Conservation (phyloP, 169 alveolate species). For the Plasmodium gaboni region DNA sequence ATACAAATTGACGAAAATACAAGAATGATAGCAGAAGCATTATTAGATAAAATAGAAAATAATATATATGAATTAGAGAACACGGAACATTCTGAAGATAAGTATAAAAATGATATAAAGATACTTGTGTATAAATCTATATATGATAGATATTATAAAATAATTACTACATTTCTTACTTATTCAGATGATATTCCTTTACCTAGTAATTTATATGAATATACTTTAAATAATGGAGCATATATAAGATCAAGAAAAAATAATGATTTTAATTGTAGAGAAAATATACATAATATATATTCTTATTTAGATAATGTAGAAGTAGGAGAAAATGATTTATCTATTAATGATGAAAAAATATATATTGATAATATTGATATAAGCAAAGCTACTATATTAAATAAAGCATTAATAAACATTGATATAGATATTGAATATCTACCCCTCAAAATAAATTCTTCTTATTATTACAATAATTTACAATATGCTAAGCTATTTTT, state of each 20-base stretch:
- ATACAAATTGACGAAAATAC: constrained; percentile 66
- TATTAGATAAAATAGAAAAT: constrained; percentile 65
- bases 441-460: constrained; percentile 62
- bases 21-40: constrained; percentile 61
- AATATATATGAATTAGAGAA: constrained; percentile 41
- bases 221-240: constrained; percentile 64
- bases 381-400: constrained; percentile 70
- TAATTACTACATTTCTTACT: constrained; percentile 44
- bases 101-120: constrained; percentile 50
- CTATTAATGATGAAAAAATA: constrained; percentile 51
- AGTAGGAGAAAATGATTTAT: constrained; percentile 74
- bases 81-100: constrained; percentile 16
- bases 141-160: constrained; percentile 70
- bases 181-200: constrained; percentile 46
- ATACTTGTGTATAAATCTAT: constrained; percentile 54
- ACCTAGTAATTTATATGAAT: constrained; percentile 71
- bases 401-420: constrained; percentile 43
- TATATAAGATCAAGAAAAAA: constrained; percentile 65
- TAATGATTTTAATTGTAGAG: constrained; percentile 64
- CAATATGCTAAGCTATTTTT: constrained; percentile 73
- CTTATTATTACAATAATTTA: constrained; percentile 47
- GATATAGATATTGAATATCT: constrained; percentile 74
- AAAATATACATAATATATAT: constrained; percentile 71
- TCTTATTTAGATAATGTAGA: constrained; percentile 70
- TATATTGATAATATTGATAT: constrained; percentile 71